Percentiles rank a stretch among this genome's conserved stretches.
Conservation (phyloP, 2,329 filamentous ascomycete species). For the Xylariaceae sp. region DNA sequence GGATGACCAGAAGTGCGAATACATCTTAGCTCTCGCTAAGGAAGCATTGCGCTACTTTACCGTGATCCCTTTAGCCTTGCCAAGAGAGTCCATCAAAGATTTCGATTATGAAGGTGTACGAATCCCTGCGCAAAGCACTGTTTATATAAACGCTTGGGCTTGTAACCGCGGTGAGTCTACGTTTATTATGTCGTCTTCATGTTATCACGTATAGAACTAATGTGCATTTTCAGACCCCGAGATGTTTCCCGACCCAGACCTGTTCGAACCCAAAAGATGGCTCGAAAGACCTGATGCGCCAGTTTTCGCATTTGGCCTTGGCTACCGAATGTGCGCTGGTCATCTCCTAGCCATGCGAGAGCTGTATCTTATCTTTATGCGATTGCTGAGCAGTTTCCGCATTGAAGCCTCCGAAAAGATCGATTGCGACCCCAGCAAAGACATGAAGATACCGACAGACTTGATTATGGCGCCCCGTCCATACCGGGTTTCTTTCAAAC, state of each 20-base stretch:
- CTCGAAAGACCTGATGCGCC: conserved; percentile 26
- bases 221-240: conserved; percentile 20
- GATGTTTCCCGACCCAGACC: conserved; percentile 27
- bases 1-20: conserved; percentile 72
- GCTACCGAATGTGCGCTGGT: conserved; percentile 31
- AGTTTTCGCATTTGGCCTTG: conserved; percentile 29
- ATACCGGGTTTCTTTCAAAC: conserved; percentile 27
- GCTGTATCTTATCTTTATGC: conserved; percentile 32
- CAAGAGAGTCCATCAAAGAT: conserved; percentile 66
- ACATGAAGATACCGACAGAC: conserved; percentile 30
- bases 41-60: conserved; percentile 75
- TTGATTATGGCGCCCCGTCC: conserved; percentile 28
- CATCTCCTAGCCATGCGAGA: conserved; percentile 30
- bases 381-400: conserved; percentile 28
- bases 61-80: conserved; percentile 74
- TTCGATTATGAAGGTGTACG: conserved; percentile 63
- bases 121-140: conserved; percentile 72
- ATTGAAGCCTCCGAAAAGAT: conserved; percentile 22
- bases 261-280: conserved; percentile 29
- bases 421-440: conserved; percentile 19
- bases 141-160: conserved; percentile 59
- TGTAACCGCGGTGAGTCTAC: conserved; percentile 28
- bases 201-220: background rate
- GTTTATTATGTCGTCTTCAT: background rate
- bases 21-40: conserved; percentile 73